Conservation (phyloP, 345 rosid genomes). For the Cardiospermum halicacabum region DNA sequence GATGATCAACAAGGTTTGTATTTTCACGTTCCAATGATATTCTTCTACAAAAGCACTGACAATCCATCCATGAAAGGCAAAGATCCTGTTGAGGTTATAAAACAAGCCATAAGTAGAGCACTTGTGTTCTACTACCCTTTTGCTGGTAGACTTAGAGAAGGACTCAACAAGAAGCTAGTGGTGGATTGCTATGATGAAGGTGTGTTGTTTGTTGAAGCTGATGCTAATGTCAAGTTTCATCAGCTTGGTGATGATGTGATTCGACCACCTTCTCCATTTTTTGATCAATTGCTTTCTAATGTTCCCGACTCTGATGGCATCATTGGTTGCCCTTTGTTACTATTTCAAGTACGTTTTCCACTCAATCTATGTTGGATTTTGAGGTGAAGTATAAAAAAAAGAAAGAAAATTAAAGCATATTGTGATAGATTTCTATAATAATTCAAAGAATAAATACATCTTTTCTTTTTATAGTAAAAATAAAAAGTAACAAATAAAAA, state of each 20-base stretch:
- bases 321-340: not conserved
- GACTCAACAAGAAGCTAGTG: not conserved
- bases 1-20: constrained; percentile 2
- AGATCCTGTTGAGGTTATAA: not conserved
- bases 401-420: no score
- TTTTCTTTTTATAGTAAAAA: no score
- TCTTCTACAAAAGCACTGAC: not conserved
- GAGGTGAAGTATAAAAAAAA: no score
- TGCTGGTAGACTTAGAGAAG: constrained; percentile 6
- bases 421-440: no score
- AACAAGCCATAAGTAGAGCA: not conserved
- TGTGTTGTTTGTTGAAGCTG: constrained; percentile 11
- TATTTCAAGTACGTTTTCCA: constrained; percentile 1
- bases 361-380: no score
- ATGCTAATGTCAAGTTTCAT: constrained; percentile 11
- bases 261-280: constrained; percentile 2
- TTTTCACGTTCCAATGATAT: not conserved
- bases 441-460: no score
- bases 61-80: no score
- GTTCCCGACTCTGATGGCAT: not conserved
- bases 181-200: constrained; percentile 13
- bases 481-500: no score
- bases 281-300: constrained; percentile 8
- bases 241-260: constrained; percentile 1
- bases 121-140: constrained; percentile 7